Evolutionary conservation across 179 eudicot genomes (phyloP).

Genomic region (Pouteria campechiana): DNA sequence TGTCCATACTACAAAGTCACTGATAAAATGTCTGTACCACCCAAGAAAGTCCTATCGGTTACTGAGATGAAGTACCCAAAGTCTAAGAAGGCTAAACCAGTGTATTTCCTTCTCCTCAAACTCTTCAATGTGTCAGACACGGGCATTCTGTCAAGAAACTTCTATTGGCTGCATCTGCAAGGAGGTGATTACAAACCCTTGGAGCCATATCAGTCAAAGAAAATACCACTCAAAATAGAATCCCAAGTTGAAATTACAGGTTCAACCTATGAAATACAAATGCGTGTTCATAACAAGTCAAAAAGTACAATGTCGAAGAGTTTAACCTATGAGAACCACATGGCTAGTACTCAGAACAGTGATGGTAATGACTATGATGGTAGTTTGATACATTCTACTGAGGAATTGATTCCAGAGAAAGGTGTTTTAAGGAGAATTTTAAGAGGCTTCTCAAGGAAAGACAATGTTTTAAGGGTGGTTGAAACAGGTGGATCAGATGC

Average conservation of each 20-base stretch:
- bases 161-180: conserved; percentile 77
- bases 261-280: conserved; percentile 49
- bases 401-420: conserved; percentile 13
- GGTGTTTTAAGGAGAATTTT: conserved; percentile 41
- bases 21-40: conserved; percentile 49
- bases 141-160: conserved; percentile 68
- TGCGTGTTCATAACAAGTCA: conserved; percentile 62
- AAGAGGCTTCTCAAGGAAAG: conserved; percentile 17
- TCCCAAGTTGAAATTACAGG: conserved; percentile 37
- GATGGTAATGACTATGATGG: conserved; percentile 14
- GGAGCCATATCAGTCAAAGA: conserved; percentile 56
- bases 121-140: conserved; percentile 62
- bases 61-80: conserved; percentile 78
- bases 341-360: conserved; percentile 7
- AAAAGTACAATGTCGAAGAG: conserved; percentile 38
- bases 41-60: conserved; percentile 60
- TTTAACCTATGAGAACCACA: conserved; percentile 31
- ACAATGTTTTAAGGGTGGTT: conserved; percentile 16
- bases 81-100: conserved; percentile 56
- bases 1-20: conserved; percentile 57
- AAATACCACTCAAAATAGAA: conserved; percentile 66
- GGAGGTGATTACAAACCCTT: conserved; percentile 79
- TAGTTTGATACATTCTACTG: neutral
- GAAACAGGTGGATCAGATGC: conserved; percentile 47
- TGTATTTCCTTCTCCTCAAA: conserved; percentile 89